A percentile compares a stretch with the other conserved stretches of the same genome.
phyloP scores from a whole-genome alignment of 2,329 filamentous ascomycete genomes.

The Diaporthe citriasiana region DNA sequence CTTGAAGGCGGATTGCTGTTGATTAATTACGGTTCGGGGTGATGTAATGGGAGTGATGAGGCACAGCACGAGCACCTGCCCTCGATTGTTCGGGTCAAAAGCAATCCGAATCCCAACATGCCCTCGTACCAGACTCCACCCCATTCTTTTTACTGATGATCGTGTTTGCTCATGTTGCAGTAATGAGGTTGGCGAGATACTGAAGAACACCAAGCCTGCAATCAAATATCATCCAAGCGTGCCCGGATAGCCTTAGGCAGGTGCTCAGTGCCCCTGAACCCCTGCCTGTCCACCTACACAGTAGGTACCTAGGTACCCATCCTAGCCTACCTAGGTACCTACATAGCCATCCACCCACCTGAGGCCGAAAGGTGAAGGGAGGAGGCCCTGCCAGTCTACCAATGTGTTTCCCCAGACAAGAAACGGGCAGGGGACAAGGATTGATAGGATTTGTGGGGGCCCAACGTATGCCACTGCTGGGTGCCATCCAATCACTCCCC shows the following conservation, averaged over 20 bases:
- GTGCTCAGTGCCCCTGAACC: not conserved
- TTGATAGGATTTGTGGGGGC: conserved; percentile 16
- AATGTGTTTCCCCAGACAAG: conserved; percentile 30
- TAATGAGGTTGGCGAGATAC: conserved; percentile 34
- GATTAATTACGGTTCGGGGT: conserved; percentile 24
- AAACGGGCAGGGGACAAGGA: conserved; percentile 19
- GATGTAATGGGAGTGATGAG: conserved; percentile 28
- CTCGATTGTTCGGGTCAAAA: conserved; percentile 6
- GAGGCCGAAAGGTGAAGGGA: not conserved
- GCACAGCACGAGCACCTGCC: conserved; percentile 4
- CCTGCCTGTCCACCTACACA: not conserved
- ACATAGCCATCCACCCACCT: conserved; percentile 32
- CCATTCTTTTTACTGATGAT: conserved; percentile 21
- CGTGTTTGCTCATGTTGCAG: conserved; percentile 31
- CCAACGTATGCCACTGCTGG: not conserved
- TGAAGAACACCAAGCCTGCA: conserved; percentile 32
- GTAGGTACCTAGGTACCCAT: too few relatives aligned
- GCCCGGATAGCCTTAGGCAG: not conserved
- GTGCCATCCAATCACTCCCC: conserved; percentile 20
- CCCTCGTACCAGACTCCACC: conserved; percentile 16
- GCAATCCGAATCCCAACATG: conserved; percentile 19
- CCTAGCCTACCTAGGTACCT: too few relatives aligned
- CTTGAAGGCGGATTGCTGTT: not conserved
- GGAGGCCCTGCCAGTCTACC: conserved; percentile 9
- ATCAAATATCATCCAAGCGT: conserved; percentile 23